Conservation (phyloP, 176 grass and related monocot genomes). For the Bolboschoenus planiculmis region DNA sequence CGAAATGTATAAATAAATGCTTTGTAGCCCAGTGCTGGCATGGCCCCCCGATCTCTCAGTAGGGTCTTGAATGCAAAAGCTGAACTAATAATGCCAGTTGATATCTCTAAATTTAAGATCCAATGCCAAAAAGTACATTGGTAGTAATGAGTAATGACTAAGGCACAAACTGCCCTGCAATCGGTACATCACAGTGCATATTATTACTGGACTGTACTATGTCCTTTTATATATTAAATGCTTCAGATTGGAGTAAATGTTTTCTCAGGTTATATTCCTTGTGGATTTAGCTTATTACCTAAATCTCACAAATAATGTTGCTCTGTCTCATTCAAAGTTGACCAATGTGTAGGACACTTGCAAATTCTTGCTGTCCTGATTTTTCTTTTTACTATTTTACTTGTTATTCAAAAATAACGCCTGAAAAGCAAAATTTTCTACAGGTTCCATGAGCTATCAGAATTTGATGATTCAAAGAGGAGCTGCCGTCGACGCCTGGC, state of each 20-base stretch:
- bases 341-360: background rate
- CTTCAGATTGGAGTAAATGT: background rate
- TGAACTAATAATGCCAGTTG: background rate
- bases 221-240: background rate
- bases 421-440: background rate
- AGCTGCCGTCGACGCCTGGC: slow-evolving; percentile 88
- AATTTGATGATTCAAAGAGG: slow-evolving; percentile 71
- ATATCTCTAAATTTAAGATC: background rate
- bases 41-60: background rate
- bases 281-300: background rate
- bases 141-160: background rate
- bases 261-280: slow-evolving; percentile 1
- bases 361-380: background rate
- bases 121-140: background rate
- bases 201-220: background rate
- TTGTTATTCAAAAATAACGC: background rate
- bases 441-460: slow-evolving; percentile 88
- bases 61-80: background rate
- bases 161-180: background rate
- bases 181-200: background rate
- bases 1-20: background rate
- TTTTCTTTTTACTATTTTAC: background rate
- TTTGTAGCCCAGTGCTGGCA: background rate
- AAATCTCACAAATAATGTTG: background rate
- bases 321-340: background rate